Evolutionary conservation across 73 alveolate species (phyloP), one percentile per base, ranked within the genome.

Genomic region (Paramecium pentaurelia): DNA sequence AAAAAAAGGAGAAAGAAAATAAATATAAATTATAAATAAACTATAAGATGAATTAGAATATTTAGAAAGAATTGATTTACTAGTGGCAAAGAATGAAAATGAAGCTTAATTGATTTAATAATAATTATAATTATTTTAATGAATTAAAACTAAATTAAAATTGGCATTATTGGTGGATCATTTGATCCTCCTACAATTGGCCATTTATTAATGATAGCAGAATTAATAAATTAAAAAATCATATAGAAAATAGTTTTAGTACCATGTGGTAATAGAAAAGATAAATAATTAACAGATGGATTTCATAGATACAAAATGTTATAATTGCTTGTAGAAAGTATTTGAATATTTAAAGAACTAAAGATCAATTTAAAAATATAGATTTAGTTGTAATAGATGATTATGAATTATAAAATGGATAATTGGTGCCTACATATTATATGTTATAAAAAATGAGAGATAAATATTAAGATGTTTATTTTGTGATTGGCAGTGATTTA

Each of bases 141-240:
- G 70, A 54, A 54, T 4, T 54, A 54, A 54, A 54, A 18, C 70
- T 54, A 16, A 77, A 25, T 28, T 38, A 88, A 92, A 92, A 88
- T 92, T 9, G 98, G 96, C 2, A 71, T 93, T 3, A 70, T 95
- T 10, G 99, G 98, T 58, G 99, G 99, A 8, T 94, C 98, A 49
- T 96, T 96, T 83, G 97, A 96, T 85, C 99, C 99, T 6, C 98
- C 98, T 32, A 96, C 99, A 22, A 86, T 96, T 58, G 77, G 95
- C 38, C 99, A 96, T 86, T 49, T 94, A 20, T 95, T 93, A 95
- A 86, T 88, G 71, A 96, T 95, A 20, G 86, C 94, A 22, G 97
- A 94, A 64, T 60, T 94, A 34, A 84, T 94, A 12, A 77, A 92
- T 58, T 51, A 80, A 49, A 34, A 49, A 7, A 86, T 75, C 3